These are phyloP conservation scores for Magnolia officinalis DNA, from an alignment of 164 flowering plant species.

Conservation along the genomic window DNA sequence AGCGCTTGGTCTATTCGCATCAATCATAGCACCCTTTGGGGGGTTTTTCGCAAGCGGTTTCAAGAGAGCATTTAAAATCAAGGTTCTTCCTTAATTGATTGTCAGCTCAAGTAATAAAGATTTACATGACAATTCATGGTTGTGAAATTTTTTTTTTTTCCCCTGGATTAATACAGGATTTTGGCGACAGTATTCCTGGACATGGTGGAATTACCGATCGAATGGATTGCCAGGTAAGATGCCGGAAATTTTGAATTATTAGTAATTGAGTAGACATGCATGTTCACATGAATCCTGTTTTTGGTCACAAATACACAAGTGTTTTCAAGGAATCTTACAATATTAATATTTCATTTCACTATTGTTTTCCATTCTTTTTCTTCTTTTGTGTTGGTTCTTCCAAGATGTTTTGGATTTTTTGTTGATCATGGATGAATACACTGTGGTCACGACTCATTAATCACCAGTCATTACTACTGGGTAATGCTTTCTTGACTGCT, in stretches of 20 bases:
- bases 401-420: background rate
- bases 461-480: no score
- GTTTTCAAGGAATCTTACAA: no score
- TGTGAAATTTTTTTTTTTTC: background rate
- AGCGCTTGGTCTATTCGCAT: constrained; percentile 80
- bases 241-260: background rate
- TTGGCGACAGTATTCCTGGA: constrained; percentile 99
- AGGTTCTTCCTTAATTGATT: constrained; percentile 40
- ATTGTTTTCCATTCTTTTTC: background rate
- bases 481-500: background rate
- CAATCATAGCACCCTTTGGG: constrained; percentile 98
- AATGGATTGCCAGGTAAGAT: constrained; percentile 94
- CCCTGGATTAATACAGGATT: constrained; percentile 52
- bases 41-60: constrained; percentile 99
- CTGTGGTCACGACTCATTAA: background rate
- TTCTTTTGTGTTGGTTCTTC: background rate
- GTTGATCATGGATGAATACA: background rate
- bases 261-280: background rate
- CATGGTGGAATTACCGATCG: constrained; percentile 99
- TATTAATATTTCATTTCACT: no score
- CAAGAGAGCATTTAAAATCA: constrained; percentile 91
- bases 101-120: background rate
- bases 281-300: background rate
- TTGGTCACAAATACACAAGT: background rate
- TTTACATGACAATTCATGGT: background rate